Percentiles rank a stretch among this genome's conserved stretches.
These are phyloP conservation scores for Eucalyptus curtisii DNA, from an alignment of 345 rosid genomes.

Conservation along the genomic window DNA sequence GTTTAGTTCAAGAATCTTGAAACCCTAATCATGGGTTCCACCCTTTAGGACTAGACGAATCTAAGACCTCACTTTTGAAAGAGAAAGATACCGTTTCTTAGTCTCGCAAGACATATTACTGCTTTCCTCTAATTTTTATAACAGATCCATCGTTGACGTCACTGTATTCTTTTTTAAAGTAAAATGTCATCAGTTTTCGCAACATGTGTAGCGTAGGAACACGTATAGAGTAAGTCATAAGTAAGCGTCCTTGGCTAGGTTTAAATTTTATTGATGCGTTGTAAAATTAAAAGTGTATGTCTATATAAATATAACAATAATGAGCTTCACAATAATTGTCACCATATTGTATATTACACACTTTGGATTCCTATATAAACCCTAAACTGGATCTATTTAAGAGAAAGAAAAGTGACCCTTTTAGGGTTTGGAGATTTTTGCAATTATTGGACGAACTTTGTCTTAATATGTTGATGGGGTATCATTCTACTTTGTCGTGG, in stretches of 20 bases:
- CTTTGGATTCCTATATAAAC: neutral
- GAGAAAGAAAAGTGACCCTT: neutral
- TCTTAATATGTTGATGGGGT: neutral
- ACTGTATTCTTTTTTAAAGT: neutral
- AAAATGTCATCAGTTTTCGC: neutral
- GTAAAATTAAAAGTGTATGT: neutral
- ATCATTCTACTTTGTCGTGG: neutral
- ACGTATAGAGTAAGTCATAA: neutral
- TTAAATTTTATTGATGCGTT: neutral
- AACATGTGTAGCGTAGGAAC: neutral
- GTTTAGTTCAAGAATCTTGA: neutral
- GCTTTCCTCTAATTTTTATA: neutral
- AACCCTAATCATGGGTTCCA: neutral
- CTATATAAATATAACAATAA: neutral
- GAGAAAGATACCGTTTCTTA: neutral
- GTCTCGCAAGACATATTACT: neutral
- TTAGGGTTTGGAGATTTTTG: neutral
- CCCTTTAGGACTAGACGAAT: neutral
- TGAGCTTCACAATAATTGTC: neutral
- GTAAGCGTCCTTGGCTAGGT: neutral
- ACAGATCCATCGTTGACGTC: neutral
- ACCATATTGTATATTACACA: neutral
- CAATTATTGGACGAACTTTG: neutral
- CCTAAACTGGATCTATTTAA: neutral
- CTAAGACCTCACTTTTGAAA: neutral